Evolutionary conservation across 129 eudicot genomes (phyloP).

Genomic region (Flaveria trinervia): DNA sequence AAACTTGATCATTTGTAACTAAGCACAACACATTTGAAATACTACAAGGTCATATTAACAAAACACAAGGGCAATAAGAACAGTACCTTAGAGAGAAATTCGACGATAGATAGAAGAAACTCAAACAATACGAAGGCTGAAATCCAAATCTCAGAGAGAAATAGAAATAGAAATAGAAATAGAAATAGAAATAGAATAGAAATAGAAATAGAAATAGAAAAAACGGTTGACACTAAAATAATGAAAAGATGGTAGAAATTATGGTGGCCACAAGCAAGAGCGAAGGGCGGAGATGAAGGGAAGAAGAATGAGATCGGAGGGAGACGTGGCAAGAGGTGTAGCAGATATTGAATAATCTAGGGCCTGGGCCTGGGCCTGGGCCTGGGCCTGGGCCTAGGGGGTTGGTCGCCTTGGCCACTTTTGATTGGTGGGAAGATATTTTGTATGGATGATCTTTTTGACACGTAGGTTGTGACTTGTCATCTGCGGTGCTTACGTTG

Average conservation of each 20-base stretch:
- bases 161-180: no score
- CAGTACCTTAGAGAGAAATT: neutral
- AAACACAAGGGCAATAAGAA: no score
- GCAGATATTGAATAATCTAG: constrained; percentile 32
- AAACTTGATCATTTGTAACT: neutral
- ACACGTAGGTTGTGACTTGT: constrained; percentile 35
- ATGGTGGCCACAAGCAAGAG: constrained; percentile 56
- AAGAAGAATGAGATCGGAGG: constrained; percentile 31
- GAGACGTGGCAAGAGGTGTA: constrained; percentile 54
- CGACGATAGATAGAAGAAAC: neutral
- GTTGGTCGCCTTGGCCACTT: constrained; percentile 42
- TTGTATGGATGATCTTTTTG: constrained; percentile 45
- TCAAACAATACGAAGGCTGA: neutral
- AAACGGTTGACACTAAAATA: constrained; percentile 1
- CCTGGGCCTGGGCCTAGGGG: neutral
- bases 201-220: no score
- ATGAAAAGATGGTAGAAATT: constrained; percentile 25
- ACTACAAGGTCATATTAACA: no score
- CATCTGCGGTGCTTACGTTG: constrained; percentile 26
- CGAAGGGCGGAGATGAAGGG: constrained; percentile 43
- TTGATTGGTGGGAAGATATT: constrained; percentile 42
- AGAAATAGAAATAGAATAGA: no score
- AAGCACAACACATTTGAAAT: neutral
- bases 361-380: neutral
- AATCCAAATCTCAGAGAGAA: no score